phyloP scores from a whole-genome alignment of 179 eudicot species.

The Beta corolliflora region DNA sequence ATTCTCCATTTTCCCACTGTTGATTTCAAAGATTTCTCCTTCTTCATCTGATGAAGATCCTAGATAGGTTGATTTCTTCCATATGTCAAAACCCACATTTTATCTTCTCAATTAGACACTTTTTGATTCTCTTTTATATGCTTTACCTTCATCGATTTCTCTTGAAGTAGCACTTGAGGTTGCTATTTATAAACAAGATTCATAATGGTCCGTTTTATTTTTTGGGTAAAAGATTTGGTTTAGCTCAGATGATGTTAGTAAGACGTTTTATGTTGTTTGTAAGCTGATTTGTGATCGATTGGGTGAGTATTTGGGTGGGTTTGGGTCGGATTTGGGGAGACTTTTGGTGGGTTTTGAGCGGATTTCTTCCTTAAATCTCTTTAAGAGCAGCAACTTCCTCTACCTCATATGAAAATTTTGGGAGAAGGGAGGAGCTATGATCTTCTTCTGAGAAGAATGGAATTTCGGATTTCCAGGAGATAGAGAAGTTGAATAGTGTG shows the following conservation, averaged over 20 bases:
- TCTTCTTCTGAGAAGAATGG: too few relatives aligned
- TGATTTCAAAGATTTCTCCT: constrained; percentile 71
- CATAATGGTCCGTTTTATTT: constrained; percentile 55
- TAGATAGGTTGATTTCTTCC: constrained; percentile 60
- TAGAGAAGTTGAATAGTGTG: too few relatives aligned
- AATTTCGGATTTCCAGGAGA: too few relatives aligned
- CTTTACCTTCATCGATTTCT: constrained; percentile 37
- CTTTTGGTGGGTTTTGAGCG: constrained; percentile 62
- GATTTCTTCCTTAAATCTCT: too few relatives aligned
- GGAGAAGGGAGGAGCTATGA: too few relatives aligned
- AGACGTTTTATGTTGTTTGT: too few relatives aligned
- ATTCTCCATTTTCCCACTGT: constrained; percentile 21
- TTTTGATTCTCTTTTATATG: constrained; percentile 41
- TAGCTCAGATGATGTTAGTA: constrained; percentile 48
- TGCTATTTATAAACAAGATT: constrained; percentile 64
- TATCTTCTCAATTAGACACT: constrained; percentile 48
- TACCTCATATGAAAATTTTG: too few relatives aligned
- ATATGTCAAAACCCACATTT: constrained; percentile 76
- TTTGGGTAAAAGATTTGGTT: constrained; percentile 51
- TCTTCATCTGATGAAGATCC: constrained; percentile 38
- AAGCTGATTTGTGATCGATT: constrained; percentile 58
- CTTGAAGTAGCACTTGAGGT: constrained; percentile 62
- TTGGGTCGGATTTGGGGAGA: constrained; percentile 46
- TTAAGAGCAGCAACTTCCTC: too few relatives aligned
- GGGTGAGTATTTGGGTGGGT: constrained; percentile 50